Evolutionary conservation across 208 protist species (phyloP), one percentile per base, ranked within the genome.

Genomic region (Tritrichomonas foetus): DNA sequence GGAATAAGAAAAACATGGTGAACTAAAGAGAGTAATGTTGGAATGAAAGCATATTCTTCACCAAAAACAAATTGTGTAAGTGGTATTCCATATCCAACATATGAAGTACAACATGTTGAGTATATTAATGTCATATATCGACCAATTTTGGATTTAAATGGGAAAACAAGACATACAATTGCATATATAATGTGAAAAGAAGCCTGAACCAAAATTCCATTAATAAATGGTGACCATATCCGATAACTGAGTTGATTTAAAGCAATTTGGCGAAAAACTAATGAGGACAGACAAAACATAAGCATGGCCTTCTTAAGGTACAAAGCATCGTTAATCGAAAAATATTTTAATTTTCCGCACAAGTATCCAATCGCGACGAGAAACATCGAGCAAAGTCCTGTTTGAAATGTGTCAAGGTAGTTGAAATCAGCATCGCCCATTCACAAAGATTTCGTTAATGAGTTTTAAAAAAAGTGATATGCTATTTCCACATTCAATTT

Each of bases 321-420:
- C 33, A n/a, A 61, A 20, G 41, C 47, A 39, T 89, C 47, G 1
- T 27, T 57, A 30, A n/a, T 27, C 0, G 14, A 57, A 30, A 89
- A 89, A 2, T 20, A 36, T 50, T 36, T 89, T 20, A 53, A 33
- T 9, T 39, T 41, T n/a, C 78, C 41, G 16, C 41, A 89, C 0
- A 89, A 39, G 30, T 57, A 57, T 13, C 78, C 78, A n/a, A 89
- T 53, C 1, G 78, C 78, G 9, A 89, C 44, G 11, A 89, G 3
- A 1, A 89, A 41, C 13, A 61, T 57, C 2, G 39, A 14, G 3
- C 44, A 14, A 14, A 89, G 30, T 14, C 2, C 16, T 20, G 57
- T 57, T 49, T 89, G 47, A 30, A 89, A 89, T 22, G 78, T 14
- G 30, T 89, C 47, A 39, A 89, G 78, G 57, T 89, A 89, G 47